phyloP scores from a whole-genome alignment of 2,329 filamentous ascomycete species.

The Mycocentrospora acerina region DNA sequence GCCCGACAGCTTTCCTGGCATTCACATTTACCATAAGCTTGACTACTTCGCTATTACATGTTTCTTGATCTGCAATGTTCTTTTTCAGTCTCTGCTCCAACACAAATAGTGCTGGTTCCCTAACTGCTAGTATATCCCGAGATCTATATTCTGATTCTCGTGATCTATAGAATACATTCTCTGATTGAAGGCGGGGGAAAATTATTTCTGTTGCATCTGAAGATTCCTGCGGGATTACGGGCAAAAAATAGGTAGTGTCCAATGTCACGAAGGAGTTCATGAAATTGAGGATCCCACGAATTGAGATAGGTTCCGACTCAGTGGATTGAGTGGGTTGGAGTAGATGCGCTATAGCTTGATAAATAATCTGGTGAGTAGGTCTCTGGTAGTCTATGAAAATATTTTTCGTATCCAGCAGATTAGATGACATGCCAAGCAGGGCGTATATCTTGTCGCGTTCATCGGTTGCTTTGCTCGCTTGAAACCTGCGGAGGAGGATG shows the following conservation, averaged over 20 bases:
- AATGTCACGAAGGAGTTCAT: slow-evolving; percentile 2
- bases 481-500: slow-evolving; percentile 13
- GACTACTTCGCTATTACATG: slow-evolving; percentile 2
- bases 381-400: slow-evolving; percentile 9
- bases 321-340: not conserved
- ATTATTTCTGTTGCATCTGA: slow-evolving; percentile 2
- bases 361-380: slow-evolving; percentile 3
- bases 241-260: slow-evolving; percentile 2
- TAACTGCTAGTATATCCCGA: not conserved
- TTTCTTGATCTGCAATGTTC: not conserved
- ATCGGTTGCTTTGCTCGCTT: slow-evolving; percentile 13
- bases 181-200: slow-evolving; percentile 2
- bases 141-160: not conserved
- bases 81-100: slow-evolving; percentile 3
- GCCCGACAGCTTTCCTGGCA: not conserved
- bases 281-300: slow-evolving; percentile 3
- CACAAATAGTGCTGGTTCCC: not conserved
- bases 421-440: slow-evolving; percentile 14
- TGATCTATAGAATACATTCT: not conserved
- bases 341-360: slow-evolving; percentile 2
- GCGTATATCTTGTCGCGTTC: slow-evolving; percentile 19
- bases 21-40: not conserved
- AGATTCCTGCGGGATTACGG: not conserved
- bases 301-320: not conserved
- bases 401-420: slow-evolving; percentile 8